A percentile compares a stretch with the other conserved stretches of the same genome.
These are phyloP conservation scores for Schwanniomyces yamadae DNA, from an alignment of 805 yeast species.

Conservation along the genomic window DNA sequence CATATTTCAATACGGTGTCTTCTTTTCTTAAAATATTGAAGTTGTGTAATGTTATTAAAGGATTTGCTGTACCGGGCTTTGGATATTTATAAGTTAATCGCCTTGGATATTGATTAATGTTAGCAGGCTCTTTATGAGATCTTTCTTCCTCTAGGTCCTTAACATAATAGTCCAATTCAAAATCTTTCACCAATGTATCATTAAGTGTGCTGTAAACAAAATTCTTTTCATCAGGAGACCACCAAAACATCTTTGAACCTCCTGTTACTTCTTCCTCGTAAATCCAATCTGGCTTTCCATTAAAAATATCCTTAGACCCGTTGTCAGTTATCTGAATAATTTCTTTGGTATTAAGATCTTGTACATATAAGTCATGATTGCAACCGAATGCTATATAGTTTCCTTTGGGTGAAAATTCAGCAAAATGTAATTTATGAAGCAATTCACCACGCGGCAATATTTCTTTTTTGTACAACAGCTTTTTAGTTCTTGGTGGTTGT, in stretches of 20 bases:
- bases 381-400: conserved; percentile 54
- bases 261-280: conserved; percentile 77
- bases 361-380: conserved; percentile 53
- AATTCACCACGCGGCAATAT: conserved; percentile 8
- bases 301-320: conserved; percentile 52
- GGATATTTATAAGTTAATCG: conserved; percentile 58
- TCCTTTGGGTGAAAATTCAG: conserved; percentile 63
- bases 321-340: conserved; percentile 44
- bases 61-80: conserved; percentile 67
- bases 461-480: conserved; percentile 7
- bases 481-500: conserved; percentile 22
- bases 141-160: conserved; percentile 22
- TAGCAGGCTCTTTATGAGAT: conserved; percentile 6
- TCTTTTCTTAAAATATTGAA: conserved; percentile 32
- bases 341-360: conserved; percentile 28
- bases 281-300: conserved; percentile 81
- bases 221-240: conserved; percentile 63
- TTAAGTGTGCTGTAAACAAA: conserved; percentile 55
- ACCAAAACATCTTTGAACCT: conserved; percentile 63
- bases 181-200: conserved; percentile 56
- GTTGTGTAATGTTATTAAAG: conserved; percentile 45
- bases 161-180: conserved; percentile 52
- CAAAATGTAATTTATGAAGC: conserved; percentile 45
- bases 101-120: conserved; percentile 46
- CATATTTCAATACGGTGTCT: conserved; percentile 8